Conservation (phyloP, 148 eudicot species). For the Heliamphora exappendiculata region DNA sequence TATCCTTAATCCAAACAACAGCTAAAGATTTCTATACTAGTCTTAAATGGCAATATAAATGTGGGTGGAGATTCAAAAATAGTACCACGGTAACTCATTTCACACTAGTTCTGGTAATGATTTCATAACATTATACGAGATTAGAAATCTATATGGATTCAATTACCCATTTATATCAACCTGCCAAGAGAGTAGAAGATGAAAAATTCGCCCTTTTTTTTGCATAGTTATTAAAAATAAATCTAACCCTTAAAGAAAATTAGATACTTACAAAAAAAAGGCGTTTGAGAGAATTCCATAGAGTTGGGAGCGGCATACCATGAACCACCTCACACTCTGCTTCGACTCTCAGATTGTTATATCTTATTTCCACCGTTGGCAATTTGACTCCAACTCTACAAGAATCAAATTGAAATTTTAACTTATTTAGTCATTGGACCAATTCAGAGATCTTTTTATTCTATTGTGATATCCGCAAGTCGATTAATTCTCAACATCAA, state of each 20-base stretch:
- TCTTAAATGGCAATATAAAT: neutral
- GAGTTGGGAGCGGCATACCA: slow-evolving; percentile 88
- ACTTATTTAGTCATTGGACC: too few species aligned
- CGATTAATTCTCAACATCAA: too few species aligned
- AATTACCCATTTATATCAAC: neutral
- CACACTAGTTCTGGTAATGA: neutral
- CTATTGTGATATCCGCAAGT: too few species aligned
- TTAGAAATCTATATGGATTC: neutral
- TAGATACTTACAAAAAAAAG: slow-evolving; percentile 42
- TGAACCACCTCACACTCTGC: slow-evolving; percentile 67
- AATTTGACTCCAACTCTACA: slow-evolving; percentile 67
- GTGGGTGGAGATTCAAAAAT: neutral
- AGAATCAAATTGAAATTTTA: slow-evolving; percentile 4
- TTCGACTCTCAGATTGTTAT: slow-evolving; percentile 49
- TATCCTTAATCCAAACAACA: too few species aligned
- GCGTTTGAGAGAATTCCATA: slow-evolving; percentile 77
- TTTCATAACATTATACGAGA: neutral
- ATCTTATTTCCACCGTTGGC: slow-evolving; percentile 72
- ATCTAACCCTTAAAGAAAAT: neutral
- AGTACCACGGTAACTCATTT: neutral
- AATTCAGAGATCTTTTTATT: too few species aligned
- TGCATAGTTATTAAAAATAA: too few species aligned
- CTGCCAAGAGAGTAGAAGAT: neutral
- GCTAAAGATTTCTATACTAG: too few species aligned
- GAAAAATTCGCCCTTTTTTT: neutral